Conservation (phyloP, 2,329 filamentous ascomycete genomes). For the Myriosclerotinia curreyana region DNA sequence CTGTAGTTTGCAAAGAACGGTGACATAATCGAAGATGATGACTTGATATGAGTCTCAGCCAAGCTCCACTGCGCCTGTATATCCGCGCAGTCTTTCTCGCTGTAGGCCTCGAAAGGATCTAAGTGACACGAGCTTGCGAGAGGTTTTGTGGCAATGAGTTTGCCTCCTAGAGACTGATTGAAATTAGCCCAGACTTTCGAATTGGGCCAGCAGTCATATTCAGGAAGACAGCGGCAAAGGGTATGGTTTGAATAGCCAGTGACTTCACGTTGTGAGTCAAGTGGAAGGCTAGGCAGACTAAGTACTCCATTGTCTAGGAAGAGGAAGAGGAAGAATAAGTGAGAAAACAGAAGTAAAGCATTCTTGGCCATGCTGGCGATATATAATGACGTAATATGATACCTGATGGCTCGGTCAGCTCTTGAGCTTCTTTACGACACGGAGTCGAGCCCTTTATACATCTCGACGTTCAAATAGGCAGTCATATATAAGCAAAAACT, state of each 20-base stretch:
- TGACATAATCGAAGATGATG: constrained; percentile 42
- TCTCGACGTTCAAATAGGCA: not conserved
- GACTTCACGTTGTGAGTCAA: not conserved
- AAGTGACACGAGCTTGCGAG: constrained; percentile 23
- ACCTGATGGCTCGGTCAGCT: not conserved
- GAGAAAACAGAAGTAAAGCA: not conserved
- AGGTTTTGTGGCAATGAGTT: constrained; percentile 24
- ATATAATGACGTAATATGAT: not conserved
- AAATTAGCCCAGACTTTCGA: constrained; percentile 24
- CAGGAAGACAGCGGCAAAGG: constrained; percentile 22
- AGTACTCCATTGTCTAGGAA: not conserved
- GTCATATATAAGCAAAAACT: not conserved
- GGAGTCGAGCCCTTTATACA: not conserved
- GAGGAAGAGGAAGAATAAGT: not conserved
- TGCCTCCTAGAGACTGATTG: constrained; percentile 27
- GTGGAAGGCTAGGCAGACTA: not conserved
- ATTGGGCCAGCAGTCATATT: constrained; percentile 26
- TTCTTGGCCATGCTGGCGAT: not conserved
- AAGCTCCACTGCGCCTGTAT: constrained; percentile 15
- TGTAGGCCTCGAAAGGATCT: not conserved
- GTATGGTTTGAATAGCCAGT: not conserved
- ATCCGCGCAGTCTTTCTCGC: constrained; percentile 15
- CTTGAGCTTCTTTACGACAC: not conserved
- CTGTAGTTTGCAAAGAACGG: constrained; percentile 42
- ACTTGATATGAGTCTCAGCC: constrained; percentile 25